phyloP scores from a whole-genome alignment of 1,284 basidiomycete species.

The Naganishia sp. region DNA sequence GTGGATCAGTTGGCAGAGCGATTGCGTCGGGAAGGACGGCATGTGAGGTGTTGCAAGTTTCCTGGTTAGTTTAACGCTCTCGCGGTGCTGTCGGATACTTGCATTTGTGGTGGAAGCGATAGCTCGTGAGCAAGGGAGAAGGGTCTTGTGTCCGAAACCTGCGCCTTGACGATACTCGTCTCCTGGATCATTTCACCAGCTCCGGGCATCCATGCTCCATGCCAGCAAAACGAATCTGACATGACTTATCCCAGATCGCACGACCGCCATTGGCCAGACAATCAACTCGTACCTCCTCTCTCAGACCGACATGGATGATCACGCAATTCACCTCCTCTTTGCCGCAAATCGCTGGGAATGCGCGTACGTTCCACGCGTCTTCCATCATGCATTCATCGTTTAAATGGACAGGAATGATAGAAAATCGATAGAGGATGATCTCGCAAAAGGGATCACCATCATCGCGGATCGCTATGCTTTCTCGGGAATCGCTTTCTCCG shows the following conservation, averaged over 20 bases:
- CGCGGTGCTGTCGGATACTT: too few relatives aligned
- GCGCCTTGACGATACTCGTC: too few relatives aligned
- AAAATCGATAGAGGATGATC: conserved; percentile 63
- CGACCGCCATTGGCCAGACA: conserved; percentile 87
- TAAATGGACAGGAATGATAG: conserved; percentile 53
- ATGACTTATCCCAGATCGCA: conserved; percentile 65
- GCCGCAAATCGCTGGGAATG: conserved; percentile 97
- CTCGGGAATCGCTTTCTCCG: conserved; percentile 92
- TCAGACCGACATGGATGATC: conserved; percentile 82
- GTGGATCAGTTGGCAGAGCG: conserved; percentile 63
- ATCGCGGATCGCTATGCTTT: conserved; percentile 95
- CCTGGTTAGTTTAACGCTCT: conserved; percentile 63
- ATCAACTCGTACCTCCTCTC: conserved; percentile 89
- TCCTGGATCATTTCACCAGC: neutral
- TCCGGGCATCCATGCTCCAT: neutral
- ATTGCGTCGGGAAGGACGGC: conserved; percentile 50
- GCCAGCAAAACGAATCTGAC: too few relatives aligned
- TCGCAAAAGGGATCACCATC: conserved; percentile 70
- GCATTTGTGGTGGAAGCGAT: too few relatives aligned
- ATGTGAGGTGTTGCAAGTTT: conserved; percentile 67
- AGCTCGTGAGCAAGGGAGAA: too few relatives aligned
- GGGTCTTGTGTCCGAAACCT: too few relatives aligned
- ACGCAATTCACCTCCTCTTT: conserved; percentile 90
- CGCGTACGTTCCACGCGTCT: conserved; percentile 62
- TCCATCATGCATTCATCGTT: neutral